Base-by-base conservation (phyloP, 345 rosid species). In the Moricandia arvensis region DNA sequence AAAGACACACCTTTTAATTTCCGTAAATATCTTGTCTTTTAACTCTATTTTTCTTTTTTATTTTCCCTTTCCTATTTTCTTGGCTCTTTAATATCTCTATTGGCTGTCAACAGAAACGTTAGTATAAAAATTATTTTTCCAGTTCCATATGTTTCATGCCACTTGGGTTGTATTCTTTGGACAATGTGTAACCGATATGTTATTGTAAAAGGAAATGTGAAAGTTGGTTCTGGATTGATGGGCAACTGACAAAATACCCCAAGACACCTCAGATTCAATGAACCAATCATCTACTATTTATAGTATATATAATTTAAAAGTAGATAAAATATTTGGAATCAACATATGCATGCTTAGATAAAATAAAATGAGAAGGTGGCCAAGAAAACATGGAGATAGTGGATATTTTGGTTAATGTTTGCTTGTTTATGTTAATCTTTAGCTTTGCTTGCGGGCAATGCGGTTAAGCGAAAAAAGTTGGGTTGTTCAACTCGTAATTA, bases 131-230 rank as follows among this genome's bases (percentile, higher is more conserved):
- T 54, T 13, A 37, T 45, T 31, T 55, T 57, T 12, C 51, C 54
- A 1, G 37, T 69, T 53, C 79, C 69, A 61, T 69, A 60, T 18
- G 69, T 76, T 13, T 17, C 21, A n/a, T 31, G 80, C 80, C 75
- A 76, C 80, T 41, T 76, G 71, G 55, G 75, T 1, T 17, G 65
- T 62, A 10, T 5, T 76, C 71, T 63, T 31, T 77, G 76, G 80
- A 77, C 59, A 55, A 30, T 64, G 67, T 63, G 75, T 76, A 61
- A 47, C 37, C 29, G 55, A 61, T 27, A 35, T 51, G 45, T 51
- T 61, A 69, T 68, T 62, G 51, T 11, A 47, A 53, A 49, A 60
- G 47, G 74, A 24, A 68, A 54, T 53, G 58, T 69, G 74, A 61
- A 62, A 35, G 79, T 61, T 38, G 69, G 63, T 49, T 75, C 63